A percentile compares a stretch with the other conserved stretches of the same genome.
Evolutionary conservation across 2,329 filamentous ascomycete genomes (phyloP).

Genomic region (Trichoderma lentiforme): DNA sequence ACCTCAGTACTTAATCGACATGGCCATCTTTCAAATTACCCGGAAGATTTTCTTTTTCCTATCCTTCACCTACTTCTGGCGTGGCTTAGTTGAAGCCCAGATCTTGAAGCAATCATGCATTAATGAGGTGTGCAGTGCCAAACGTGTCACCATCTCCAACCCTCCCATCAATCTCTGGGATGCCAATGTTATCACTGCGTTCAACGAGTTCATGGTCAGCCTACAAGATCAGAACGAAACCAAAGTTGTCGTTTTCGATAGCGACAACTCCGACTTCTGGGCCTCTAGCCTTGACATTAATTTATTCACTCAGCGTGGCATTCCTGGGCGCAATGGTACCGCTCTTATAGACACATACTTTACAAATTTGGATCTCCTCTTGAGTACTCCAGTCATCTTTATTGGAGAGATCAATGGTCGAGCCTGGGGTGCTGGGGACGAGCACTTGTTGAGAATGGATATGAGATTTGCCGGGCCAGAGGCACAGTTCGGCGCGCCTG

Average conservation of each 20-base stretch:
- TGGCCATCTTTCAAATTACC: not conserved
- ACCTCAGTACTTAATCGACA: not conserved
- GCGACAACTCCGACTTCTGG: not conserved
- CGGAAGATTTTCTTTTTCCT: not conserved
- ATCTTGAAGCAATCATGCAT: slow-evolving; percentile 4
- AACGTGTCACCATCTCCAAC: not conserved
- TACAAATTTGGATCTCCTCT: not conserved
- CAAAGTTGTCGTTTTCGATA: not conserved
- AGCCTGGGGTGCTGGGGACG: slow-evolving; percentile 1
- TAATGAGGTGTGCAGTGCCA: not conserved
- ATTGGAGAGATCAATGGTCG: not conserved
- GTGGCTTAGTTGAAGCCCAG: not conserved
- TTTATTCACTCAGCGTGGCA: not conserved
- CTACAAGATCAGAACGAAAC: not conserved
- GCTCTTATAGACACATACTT: not conserved
- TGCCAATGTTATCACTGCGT: not conserved
- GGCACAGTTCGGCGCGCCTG: not conserved
- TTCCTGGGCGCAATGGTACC: not conserved
- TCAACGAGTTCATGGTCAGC: not conserved
- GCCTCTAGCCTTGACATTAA: not conserved
- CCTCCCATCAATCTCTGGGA: slow-evolving; percentile 1
- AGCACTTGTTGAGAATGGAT: slow-evolving; percentile 1
- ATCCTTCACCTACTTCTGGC: not conserved
- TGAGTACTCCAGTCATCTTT: slow-evolving; percentile 3
- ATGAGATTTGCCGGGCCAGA: not conserved